These are phyloP conservation scores for Aspergillus biplanus DNA, from an alignment of 495 filamentous ascomycete species.

Conservation along the genomic window DNA sequence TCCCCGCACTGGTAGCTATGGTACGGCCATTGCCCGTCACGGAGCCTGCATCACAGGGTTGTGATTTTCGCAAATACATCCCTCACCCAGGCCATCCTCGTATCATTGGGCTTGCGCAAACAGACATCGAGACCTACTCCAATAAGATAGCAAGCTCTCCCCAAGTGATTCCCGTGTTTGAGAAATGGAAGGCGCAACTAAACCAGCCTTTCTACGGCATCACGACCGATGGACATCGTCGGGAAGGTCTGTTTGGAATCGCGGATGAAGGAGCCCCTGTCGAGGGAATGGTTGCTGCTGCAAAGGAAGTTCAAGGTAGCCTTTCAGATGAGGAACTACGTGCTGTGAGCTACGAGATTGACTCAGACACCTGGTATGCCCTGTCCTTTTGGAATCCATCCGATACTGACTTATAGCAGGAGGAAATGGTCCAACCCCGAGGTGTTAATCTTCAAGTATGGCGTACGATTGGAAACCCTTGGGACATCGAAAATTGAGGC, in stretches of 20 bases:
- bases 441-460: conserved; percentile 62
- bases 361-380: conserved; percentile 45
- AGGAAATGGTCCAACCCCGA: conserved; percentile 66
- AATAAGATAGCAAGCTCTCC: background rate
- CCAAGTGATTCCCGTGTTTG: background rate
- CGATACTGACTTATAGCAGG: conserved; percentile 33
- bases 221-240: background rate
- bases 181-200: conserved; percentile 1
- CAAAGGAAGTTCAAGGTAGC: conserved; percentile 36
- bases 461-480: conserved; percentile 66
- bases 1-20: background rate
- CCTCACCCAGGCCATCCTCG: conserved; percentile 2
- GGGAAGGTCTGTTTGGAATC: background rate
- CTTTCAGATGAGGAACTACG: conserved; percentile 69
- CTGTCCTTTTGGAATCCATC: conserved; percentile 45
- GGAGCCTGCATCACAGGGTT: background rate
- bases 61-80: background rate
- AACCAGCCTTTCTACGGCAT: background rate
- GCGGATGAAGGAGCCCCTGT: conserved; percentile 9
- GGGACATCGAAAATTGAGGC: conserved; percentile 41
- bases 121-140: conserved; percentile 4
- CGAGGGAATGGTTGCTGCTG: background rate
- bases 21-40: background rate
- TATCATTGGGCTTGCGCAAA: background rate
- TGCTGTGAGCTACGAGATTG: conserved; percentile 51